These are phyloP conservation scores for Skeletonema menzelii DNA, from an alignment of 108 stramenopile genomes.

Conservation along the genomic window DNA sequence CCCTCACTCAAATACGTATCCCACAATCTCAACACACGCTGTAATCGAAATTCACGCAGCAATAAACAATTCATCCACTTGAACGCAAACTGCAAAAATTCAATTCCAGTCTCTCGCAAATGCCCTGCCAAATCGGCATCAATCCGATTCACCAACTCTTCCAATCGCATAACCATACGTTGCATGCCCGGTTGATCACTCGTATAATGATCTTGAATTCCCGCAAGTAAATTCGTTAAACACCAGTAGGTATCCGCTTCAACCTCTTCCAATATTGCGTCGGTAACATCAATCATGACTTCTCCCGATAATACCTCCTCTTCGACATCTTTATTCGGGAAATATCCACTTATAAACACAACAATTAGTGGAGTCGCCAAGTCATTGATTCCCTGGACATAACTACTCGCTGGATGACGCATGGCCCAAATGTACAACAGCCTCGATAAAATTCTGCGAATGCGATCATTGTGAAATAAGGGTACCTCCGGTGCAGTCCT, in stretches of 20 bases:
- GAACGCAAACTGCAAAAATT: conserved; percentile 96
- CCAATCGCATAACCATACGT: conserved; percentile 92
- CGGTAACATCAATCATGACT: conserved; percentile 66
- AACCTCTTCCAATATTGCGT: conserved; percentile 68
- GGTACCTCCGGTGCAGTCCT: conserved; percentile 91
- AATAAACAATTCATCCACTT: conserved; percentile 99
- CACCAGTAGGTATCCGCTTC: conserved; percentile 99
- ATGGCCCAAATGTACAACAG: conserved; percentile 97
- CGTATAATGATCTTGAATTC: conserved; percentile 99
- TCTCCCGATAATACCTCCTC: conserved; percentile 62
- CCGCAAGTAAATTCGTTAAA: conserved; percentile 92
- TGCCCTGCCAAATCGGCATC: conserved; percentile 88
- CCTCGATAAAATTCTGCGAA: conserved; percentile 78
- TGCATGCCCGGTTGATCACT: conserved; percentile 97
- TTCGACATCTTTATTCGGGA: conserved; percentile 19
- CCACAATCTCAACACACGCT: conserved; percentile 88
- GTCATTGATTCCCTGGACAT: conserved; percentile 99
- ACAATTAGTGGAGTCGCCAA: conserved; percentile 91
- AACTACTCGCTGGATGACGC: conserved; percentile 94
- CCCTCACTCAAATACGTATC: conserved; percentile 93
- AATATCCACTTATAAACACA: conserved; percentile 86
- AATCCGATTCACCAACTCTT: conserved; percentile 92
- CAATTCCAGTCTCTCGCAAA: conserved; percentile 74
- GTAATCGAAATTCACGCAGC: conserved; percentile 88
- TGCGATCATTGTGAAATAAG: conserved; percentile 91